phyloP scores from a whole-genome alignment of 1,284 basidiomycete species.

The Leccinum solheimii region DNA sequence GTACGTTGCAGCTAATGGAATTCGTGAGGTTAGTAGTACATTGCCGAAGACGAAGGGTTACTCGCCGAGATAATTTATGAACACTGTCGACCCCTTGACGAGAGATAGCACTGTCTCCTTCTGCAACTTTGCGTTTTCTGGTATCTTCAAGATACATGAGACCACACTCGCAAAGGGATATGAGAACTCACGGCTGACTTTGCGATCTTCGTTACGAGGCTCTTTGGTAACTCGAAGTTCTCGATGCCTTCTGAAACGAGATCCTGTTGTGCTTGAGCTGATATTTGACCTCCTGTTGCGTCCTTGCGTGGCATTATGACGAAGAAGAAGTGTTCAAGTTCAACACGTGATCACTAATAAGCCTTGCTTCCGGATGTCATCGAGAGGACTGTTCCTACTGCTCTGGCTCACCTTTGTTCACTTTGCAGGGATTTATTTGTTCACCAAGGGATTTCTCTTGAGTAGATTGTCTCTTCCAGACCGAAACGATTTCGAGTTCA shows the following conservation, averaged over 20 bases:
- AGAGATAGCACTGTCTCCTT: constrained; percentile 84
- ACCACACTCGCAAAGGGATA: background rate
- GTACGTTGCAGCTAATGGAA: constrained; percentile 64
- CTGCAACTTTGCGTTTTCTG: constrained; percentile 82
- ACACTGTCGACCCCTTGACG: constrained; percentile 84
- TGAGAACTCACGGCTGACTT: constrained; percentile 61
- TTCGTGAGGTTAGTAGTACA: constrained; percentile 4
- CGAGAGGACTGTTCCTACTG: constrained; percentile 39
- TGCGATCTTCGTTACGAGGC: constrained; percentile 78
- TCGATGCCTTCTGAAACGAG: constrained; percentile 79
- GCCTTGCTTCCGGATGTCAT: constrained; percentile 12
- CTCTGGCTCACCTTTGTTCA: constrained; percentile 64
- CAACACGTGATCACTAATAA: background rate
- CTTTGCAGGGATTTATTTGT: constrained; percentile 70
- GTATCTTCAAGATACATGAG: constrained; percentile 52
- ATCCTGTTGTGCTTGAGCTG: constrained; percentile 74
- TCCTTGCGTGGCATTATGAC: constrained; percentile 63
- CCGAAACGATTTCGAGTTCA: constrained; percentile 47
- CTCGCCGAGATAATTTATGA: constrained; percentile 88
- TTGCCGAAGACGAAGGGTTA: constrained; percentile 9
- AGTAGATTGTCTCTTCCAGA: constrained; percentile 77
- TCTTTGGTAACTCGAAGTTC: constrained; percentile 83
- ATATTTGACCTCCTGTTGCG: constrained; percentile 47
- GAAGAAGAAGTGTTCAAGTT: background rate
- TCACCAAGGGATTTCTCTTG: constrained; percentile 87